These are phyloP conservation scores for Acidiella bohemica DNA, from an alignment of 495 filamentous ascomycete genomes.

Conservation along the genomic window DNA sequence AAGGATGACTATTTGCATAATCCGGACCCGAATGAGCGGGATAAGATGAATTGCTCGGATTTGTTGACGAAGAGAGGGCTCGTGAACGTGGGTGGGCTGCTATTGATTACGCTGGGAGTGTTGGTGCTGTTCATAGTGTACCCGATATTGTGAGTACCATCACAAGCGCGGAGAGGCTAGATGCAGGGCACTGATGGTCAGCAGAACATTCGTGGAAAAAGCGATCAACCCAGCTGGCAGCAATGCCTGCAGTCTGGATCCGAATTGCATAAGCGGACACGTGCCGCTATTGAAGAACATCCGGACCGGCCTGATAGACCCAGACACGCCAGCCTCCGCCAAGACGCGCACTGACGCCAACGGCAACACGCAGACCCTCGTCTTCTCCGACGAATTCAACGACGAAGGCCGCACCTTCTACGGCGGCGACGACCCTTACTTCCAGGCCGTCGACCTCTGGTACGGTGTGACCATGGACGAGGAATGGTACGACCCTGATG, in stretches of 20 bases:
- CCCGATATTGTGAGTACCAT: conserved; percentile 52
- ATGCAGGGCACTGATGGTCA: background rate
- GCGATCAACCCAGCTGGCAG: conserved; percentile 21
- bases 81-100: conserved; percentile 53
- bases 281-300: conserved; percentile 26
- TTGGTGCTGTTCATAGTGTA: conserved; percentile 60
- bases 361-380: conserved; percentile 22
- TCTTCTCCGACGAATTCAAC: conserved; percentile 29
- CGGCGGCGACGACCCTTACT: conserved; percentile 25
- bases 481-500: conserved; percentile 29
- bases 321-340: conserved; percentile 22
- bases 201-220: conserved; percentile 46
- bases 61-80: conserved; percentile 54
- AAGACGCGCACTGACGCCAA: conserved; percentile 14
- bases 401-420: conserved; percentile 23
- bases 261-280: conserved; percentile 43
- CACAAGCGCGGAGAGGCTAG: background rate
- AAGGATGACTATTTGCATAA: conserved; percentile 69
- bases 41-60: conserved; percentile 47
- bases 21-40: conserved; percentile 51
- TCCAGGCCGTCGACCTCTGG: conserved; percentile 23
- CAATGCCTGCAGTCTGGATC: conserved; percentile 30
- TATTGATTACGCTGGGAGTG: conserved; percentile 47
- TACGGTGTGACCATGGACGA: conserved; percentile 26
- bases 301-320: conserved; percentile 22